Percentiles rank a stretch among this genome's conserved stretches.
Evolutionary conservation across 106 monocot genomes (phyloP).

Genomic region (Narthecium ossifragum): DNA sequence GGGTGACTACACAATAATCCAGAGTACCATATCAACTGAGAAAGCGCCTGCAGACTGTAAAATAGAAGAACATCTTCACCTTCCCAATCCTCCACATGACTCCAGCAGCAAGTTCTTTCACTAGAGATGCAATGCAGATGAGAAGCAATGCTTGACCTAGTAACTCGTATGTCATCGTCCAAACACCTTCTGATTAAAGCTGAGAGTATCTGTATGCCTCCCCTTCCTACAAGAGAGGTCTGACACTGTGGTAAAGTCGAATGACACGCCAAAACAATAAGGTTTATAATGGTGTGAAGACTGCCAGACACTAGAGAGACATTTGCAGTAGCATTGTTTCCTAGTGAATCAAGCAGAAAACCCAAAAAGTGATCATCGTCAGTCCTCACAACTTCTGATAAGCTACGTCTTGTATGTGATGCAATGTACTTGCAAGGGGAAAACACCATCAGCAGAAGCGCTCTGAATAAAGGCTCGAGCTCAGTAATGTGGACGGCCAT

Average conservation of each 20-base stretch:
- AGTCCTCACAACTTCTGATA: conserved; percentile 26
- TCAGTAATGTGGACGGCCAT: conserved; percentile 17
- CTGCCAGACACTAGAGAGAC: conserved; percentile 27
- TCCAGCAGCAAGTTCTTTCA: conserved; percentile 56
- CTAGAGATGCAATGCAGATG: conserved; percentile 34
- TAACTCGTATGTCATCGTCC: conserved; percentile 34
- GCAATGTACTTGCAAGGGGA: conserved; percentile 75
- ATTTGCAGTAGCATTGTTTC: conserved; percentile 21
- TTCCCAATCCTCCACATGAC: conserved; percentile 31
- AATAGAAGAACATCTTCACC: conserved; percentile 49
- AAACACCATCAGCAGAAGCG: conserved; percentile 54
- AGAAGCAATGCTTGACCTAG: conserved; percentile 29
- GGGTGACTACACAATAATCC: conserved; percentile 18
- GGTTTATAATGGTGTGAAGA: conserved; percentile 31
- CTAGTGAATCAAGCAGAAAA: conserved; percentile 27
- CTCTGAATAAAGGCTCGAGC: conserved; percentile 48
- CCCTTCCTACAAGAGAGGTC: conserved; percentile 29
- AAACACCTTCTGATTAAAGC: conserved; percentile 44
- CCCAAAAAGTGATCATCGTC: conserved; percentile 21
- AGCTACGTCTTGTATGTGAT: conserved; percentile 25
- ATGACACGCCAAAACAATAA: conserved; percentile 45
- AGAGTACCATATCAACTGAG: conserved; percentile 36
- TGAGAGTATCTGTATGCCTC: conserved; percentile 33
- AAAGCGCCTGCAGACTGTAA: conserved; percentile 68
- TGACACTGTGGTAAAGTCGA: conserved; percentile 45